phyloP scores from a whole-genome alignment of 2,329 filamentous ascomycete species.

The Nothomitra cinnamomea region DNA sequence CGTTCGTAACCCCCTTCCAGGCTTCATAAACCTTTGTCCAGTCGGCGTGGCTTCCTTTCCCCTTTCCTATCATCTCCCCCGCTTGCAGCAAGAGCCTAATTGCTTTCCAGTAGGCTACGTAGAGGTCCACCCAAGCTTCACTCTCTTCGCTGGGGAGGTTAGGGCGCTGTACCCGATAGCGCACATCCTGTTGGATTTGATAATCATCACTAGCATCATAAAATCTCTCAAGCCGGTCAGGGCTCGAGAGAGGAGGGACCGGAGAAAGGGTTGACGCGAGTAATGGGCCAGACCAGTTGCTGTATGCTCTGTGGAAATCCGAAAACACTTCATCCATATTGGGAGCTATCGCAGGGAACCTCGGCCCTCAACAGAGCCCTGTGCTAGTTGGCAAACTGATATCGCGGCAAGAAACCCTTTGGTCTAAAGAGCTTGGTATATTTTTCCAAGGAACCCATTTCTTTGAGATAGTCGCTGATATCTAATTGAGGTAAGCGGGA shows the following conservation, averaged over 20 bases:
- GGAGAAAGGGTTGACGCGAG: constrained; percentile 64
- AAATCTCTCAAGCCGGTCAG: constrained; percentile 50
- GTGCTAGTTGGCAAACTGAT: not conserved
- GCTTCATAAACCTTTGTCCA: constrained; percentile 73
- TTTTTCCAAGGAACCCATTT: not conserved
- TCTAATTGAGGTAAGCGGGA: not conserved
- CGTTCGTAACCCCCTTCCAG: constrained; percentile 73
- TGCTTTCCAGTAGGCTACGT: constrained; percentile 69
- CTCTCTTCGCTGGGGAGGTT: constrained; percentile 49
- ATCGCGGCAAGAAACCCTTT: no score
- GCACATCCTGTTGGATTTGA: constrained; percentile 51
- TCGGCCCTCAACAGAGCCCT: not conserved
- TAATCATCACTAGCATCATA: constrained; percentile 52
- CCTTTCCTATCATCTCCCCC: constrained; percentile 33
- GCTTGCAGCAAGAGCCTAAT: constrained; percentile 53
- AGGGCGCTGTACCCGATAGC: constrained; percentile 45
- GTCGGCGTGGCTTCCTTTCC: constrained; percentile 29
- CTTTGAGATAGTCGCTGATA: not conserved
- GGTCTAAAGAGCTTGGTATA: not conserved
- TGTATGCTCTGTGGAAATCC: constrained; percentile 55
- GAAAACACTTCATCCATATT: constrained; percentile 57
- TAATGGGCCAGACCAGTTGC: constrained; percentile 46
- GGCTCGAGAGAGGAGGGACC: constrained; percentile 41
- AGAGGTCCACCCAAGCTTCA: constrained; percentile 76
- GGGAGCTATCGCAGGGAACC: no score